Conservation (phyloP, 805 yeast species). For the Metschnikowia shivogae region DNA sequence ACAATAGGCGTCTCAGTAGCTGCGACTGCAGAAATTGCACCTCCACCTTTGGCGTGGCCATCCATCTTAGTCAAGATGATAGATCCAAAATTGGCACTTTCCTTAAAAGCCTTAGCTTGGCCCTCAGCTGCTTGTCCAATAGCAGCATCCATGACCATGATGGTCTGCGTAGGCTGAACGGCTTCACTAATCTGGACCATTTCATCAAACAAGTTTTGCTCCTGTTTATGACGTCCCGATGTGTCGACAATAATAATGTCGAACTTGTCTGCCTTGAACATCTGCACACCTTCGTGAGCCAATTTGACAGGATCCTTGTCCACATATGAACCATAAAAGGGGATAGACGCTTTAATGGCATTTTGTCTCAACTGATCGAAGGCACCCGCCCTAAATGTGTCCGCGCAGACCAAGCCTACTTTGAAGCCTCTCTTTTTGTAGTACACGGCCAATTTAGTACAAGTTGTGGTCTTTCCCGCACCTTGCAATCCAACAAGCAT, state of each 20-base stretch:
- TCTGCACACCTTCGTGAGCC: slow-evolving; percentile 85
- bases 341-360: slow-evolving; percentile 91
- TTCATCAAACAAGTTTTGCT: slow-evolving; percentile 83
- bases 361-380: slow-evolving; percentile 97
- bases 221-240: slow-evolving; percentile 97
- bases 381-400: slow-evolving; percentile 99
- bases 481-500: slow-evolving; percentile 99
- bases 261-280: slow-evolving; percentile 85
- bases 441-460: slow-evolving; percentile 93
- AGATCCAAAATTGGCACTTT: slow-evolving; percentile 89
- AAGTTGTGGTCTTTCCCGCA: slow-evolving; percentile 97
- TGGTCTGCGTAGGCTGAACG: slow-evolving; percentile 90
- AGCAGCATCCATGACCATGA: slow-evolving; percentile 95
- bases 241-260: slow-evolving; percentile 95
- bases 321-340: slow-evolving; percentile 90
- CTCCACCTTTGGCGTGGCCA: slow-evolving; percentile 99
- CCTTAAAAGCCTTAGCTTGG: slow-evolving; percentile 92
- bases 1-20: slow-evolving; percentile 93
- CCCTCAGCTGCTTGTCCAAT: slow-evolving; percentile 98
- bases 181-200: slow-evolving; percentile 91
- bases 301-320: slow-evolving; percentile 95
- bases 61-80: slow-evolving; percentile 94
- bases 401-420: slow-evolving; percentile 97
- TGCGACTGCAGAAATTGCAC: slow-evolving; percentile 98
- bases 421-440: slow-evolving; percentile 91